Evolutionary conservation across 306 rosid species (phyloP), one percentile per base, ranked within the genome.

Genomic region (Castanopsis chinensis): DNA sequence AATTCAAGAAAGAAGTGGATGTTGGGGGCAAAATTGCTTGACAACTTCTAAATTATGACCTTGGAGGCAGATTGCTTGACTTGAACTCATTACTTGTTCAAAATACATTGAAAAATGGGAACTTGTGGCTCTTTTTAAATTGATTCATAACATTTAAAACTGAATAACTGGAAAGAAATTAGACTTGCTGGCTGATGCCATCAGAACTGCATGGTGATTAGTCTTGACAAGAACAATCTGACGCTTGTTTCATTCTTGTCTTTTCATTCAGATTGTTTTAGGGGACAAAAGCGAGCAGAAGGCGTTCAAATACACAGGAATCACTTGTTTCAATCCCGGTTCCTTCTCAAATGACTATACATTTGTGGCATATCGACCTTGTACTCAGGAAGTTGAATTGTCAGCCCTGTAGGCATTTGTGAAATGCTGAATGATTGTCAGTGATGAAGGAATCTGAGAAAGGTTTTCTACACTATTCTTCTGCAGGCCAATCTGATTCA

Each of bases 291-390:
- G 99, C 72, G 84, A 79, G 80, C 97, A 91, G 78, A 93, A 92
- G 79, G 97, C 97, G 52, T 94, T 92, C 86, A 92, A 92, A 78
- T 90, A 92, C 90, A 91, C 91, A 63, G 99, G 97, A 85, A 91
- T 89, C 75, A 89, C 97, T 76, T 94, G 97, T 82, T 94, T 91
- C 69, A 92, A 94, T 81, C 87, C 98, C 0, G 98, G 97, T 76
- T 95, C 98, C 76, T 92, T 95, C 85, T 86, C 99, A 45, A 89
- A 73, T 55, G 98, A 92, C 71, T 80, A 84, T 70, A 89, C 97
- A 37, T 92, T 95, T 73, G 97, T 86, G 84, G 97, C 90, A 21
- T 94, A 88, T 85, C 92, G 97, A 27, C 97, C 98, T 57, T 89
- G 87, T 82, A 89, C 87, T 76, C 97, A 92, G 79, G 98, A 95